Percentiles rank a stretch among this genome's conserved stretches.
Evolutionary conservation across 495 filamentous ascomycete genomes (phyloP).

Genomic region (Talaromyces wortmannii): DNA sequence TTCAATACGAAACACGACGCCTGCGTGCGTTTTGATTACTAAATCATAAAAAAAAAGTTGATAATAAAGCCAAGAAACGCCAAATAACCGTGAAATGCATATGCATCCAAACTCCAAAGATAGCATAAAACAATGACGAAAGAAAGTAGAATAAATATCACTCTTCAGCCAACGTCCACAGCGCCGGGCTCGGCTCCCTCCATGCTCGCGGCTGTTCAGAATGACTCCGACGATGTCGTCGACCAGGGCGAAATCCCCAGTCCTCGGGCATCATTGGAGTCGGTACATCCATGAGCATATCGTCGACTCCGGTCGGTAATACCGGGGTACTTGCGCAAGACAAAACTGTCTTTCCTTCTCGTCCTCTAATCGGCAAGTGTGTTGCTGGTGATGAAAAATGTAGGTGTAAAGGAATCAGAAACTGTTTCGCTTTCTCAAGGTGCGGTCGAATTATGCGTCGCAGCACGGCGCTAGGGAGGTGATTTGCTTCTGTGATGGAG

Average conservation of each 20-base stretch:
- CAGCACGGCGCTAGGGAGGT: conserved; percentile 9
- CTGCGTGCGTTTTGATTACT: no score
- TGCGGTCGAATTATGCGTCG: conserved; percentile 29
- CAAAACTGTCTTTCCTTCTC: neutral
- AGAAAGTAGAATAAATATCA: neutral
- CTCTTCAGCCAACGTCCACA: conserved; percentile 34
- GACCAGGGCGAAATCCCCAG: conserved; percentile 8
- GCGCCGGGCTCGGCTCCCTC: conserved; percentile 28
- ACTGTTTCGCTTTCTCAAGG: conserved; percentile 25
- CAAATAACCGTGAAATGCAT: no score
- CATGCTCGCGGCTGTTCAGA: conserved; percentile 37
- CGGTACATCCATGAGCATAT: neutral
- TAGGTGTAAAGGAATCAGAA: neutral
- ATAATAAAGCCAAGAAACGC: neutral
- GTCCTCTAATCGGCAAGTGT: neutral
- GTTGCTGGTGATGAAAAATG: neutral
- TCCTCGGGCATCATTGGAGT: neutral
- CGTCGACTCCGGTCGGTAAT: neutral
- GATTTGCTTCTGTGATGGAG: conserved; percentile 7
- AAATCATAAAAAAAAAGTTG: no score
- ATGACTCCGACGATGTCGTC: conserved; percentile 32
- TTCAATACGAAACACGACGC: no score
- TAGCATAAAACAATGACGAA: neutral
- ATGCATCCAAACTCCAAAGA: no score
- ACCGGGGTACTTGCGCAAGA: neutral